phyloP scores from a whole-genome alignment of 208 protist genomes.

The Strigomonas culicis region DNA sequence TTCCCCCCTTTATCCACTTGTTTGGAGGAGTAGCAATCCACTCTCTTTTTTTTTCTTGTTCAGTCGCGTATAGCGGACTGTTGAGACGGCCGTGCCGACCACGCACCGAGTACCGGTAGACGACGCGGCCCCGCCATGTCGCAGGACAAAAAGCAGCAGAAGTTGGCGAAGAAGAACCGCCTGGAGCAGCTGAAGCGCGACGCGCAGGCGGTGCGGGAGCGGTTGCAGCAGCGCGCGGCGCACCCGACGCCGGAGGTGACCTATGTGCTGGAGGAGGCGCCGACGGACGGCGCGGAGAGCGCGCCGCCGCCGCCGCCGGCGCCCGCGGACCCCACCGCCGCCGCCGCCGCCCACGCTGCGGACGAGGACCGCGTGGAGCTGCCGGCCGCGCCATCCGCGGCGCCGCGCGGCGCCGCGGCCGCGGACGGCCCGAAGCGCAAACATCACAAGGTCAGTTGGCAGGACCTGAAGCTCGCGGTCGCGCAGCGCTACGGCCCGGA shows the following conservation, averaged over 20 bases:
- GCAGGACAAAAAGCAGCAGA: constrained; percentile 40
- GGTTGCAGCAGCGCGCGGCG: constrained; percentile 9
- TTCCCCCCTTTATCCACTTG: not conserved
- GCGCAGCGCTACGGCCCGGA: constrained; percentile 31
- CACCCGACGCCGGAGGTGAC: constrained; percentile 13
- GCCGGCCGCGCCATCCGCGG: constrained; percentile 17
- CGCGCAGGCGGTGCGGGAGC: constrained; percentile 19
- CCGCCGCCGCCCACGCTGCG: constrained; percentile 7
- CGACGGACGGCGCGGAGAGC: not conserved
- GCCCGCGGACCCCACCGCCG: not conserved
- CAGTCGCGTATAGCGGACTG: not conserved
- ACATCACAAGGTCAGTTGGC: constrained; percentile 53
- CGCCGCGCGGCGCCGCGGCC: constrained; percentile 13
- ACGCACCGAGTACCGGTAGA: too few species aligned
- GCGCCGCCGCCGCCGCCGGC: not conserved
- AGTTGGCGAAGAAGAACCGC: constrained; percentile 20
- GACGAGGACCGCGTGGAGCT: constrained; percentile 26
- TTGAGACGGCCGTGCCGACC: too few species aligned
- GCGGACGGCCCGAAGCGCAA: constrained; percentile 25
- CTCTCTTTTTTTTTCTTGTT: not conserved
- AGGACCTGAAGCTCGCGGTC: constrained; percentile 53
- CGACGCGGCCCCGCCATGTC: too few species aligned
- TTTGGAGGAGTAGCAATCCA: not conserved
- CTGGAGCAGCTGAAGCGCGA: constrained; percentile 31
- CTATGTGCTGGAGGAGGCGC: constrained; percentile 23